Evolutionary conservation across 352 stramenopile genomes (phyloP).

Genomic region (Phytophthora pinifolia): DNA sequence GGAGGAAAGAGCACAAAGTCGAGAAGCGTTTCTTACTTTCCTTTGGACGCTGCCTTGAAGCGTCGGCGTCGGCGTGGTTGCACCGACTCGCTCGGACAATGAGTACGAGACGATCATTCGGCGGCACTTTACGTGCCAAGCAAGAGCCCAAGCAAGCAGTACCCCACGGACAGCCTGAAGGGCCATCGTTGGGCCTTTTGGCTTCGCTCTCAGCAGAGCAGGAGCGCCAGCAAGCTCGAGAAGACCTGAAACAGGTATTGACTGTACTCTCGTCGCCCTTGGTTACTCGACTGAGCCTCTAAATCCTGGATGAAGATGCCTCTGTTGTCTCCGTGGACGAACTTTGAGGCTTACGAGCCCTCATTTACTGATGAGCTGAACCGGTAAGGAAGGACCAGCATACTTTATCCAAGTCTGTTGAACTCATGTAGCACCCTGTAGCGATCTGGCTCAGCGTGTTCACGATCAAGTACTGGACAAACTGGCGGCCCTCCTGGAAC

Average conservation of each 20-base stretch:
- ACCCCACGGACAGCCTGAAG: constrained; percentile 1
- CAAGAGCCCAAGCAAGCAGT: constrained; percentile 2
- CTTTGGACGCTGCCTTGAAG: constrained; percentile 16
- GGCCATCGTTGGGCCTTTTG: not conserved
- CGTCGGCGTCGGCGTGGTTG: constrained; percentile 5
- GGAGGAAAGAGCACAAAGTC: constrained; percentile 3
- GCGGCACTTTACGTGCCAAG: constrained; percentile 10
- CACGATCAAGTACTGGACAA: constrained; percentile 43
- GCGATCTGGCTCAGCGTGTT: constrained; percentile 44
- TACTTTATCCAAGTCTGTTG: not conserved
- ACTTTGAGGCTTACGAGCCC: constrained; percentile 39
- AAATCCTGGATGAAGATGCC: constrained; percentile 24
- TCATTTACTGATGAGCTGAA: constrained; percentile 56
- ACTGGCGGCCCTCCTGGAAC: constrained; percentile 38
- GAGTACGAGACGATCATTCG: constrained; percentile 11
- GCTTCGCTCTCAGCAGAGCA: constrained; percentile 9
- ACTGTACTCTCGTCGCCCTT: not conserved
- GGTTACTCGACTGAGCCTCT: not conserved
- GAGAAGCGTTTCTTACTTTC: constrained; percentile 8
- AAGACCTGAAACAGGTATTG: constrained; percentile 28
- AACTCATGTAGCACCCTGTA: constrained; percentile 11
- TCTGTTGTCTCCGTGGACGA: constrained; percentile 51
- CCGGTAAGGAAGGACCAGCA: constrained; percentile 16
- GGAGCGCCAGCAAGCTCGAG: constrained; percentile 15
- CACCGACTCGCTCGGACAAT: not conserved